phyloP scores from a whole-genome alignment of 2,329 filamentous ascomycete species.

The Alternaria sp. region DNA sequence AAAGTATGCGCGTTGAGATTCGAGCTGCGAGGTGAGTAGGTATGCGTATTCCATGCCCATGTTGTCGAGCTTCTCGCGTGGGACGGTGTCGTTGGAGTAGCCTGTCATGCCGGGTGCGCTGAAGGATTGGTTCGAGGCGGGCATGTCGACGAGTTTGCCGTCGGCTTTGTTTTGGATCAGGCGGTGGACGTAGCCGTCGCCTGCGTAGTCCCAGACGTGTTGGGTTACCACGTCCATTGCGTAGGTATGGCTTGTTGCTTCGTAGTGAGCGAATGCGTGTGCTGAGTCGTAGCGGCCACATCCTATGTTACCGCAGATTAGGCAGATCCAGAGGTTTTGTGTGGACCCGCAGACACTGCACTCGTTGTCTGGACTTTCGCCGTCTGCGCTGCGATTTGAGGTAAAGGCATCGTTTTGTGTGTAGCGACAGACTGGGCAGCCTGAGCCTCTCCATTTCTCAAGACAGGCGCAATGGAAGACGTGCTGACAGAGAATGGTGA shows the following conservation, averaged over 20 bases:
- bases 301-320: constrained; percentile 90
- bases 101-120: constrained; percentile 49
- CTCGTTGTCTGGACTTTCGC: constrained; percentile 65
- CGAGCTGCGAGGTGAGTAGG: constrained; percentile 88
- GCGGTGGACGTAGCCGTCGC: constrained; percentile 93
- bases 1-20: constrained; percentile 91
- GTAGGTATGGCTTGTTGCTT: constrained; percentile 86
- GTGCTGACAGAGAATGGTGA: constrained; percentile 96
- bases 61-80: constrained; percentile 72
- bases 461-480: constrained; percentile 97
- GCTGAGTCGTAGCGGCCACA: constrained; percentile 94
- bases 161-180: constrained; percentile 93
- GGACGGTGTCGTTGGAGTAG: constrained; percentile 69
- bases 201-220: constrained; percentile 97
- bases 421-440: constrained; percentile 93
- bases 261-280: constrained; percentile 92
- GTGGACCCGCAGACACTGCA: constrained; percentile 82
- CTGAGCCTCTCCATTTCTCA: constrained; percentile 92
- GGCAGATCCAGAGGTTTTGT: constrained; percentile 90
- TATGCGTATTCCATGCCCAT: constrained; percentile 96
- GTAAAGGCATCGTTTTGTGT: constrained; percentile 66
- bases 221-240: constrained; percentile 92
- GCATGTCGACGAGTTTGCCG: constrained; percentile 90
- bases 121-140: constrained; percentile 53
- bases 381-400: constrained; percentile 38